Base-by-base conservation (phyloP, 1,284 basidiomycete species). In the Pisolithus thermaeus region DNA sequence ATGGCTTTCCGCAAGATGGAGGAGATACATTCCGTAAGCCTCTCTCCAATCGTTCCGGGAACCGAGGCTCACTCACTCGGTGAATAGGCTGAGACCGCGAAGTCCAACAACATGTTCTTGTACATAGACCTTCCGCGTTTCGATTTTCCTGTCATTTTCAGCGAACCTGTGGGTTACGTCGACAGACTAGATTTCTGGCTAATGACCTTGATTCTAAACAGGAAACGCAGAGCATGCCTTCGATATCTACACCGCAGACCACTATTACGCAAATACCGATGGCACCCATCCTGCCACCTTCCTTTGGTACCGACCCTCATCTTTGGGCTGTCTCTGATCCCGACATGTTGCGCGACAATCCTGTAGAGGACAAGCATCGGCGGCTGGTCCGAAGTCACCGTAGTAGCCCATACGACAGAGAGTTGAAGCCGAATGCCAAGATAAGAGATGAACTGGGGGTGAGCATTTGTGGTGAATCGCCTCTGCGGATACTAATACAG, bases 51-150 rank as follows among this genome's bases (percentile, higher is more conserved):
- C n/a, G 25, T 8, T 7, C 49, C 30, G 32, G 45, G 32, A 46
- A 14, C 39, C 45, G 14, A 27, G 35, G 38, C 16, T 40, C 20
- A 39, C 39, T 54, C 7, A 52, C 39, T 35, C 49, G 28, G 5
- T 12, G 12, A 25, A 1, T 59, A 94, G 91, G 82, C 83, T 7
- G 92, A 95, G 67, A 84, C 91, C 0, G 83, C 84, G 60, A 93
- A 92, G 65, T 95, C 92, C 1, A 83, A 93, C 54, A 89, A 91
- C 59, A 73, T 97, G 23, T 97, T 92, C 63, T 77, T 99, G 4
- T 98, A 98, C 66, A 84, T 99, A 43, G 96, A 99, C 70, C 68
- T 99, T 36, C 97, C 96, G 0, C 81, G 92, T n/a, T 99, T 97
- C 63, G 96, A 98, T 65, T 95, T 97, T 64, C 96, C 97, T 0